Evolutionary conservation across 1,139 yeast genomes (phyloP), one percentile per base, ranked within the genome.

Genomic region (Yamadazyma diospyri): DNA sequence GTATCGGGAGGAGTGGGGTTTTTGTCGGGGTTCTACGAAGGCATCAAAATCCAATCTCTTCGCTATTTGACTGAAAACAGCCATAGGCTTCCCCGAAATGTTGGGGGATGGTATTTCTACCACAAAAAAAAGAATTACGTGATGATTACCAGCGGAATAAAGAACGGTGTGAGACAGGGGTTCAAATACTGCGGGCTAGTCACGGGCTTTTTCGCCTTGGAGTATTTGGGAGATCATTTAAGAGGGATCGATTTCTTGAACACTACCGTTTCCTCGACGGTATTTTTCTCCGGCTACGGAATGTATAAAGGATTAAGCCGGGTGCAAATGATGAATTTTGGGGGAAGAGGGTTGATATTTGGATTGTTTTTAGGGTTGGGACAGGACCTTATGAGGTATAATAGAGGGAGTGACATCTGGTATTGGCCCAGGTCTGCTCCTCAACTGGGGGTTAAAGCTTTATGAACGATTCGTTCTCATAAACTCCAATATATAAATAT

Each of bases 31-130:
- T 72, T 81, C 48, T 70, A 73, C 35, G 64, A 68, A 18, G 89
- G 94, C 2, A 76, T 76, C 44, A 69, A 70, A 38, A 46, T 54
- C 4, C 63, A 84, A 1, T 74, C 85, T 1, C 57, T 80, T 25
- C 68, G 78, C 29, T 87, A 76, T 47, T 64, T 86, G 34, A 87
- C 89, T 1, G 88, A 84, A 44, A 86, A 86, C 49, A 84, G 94
- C 9, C 95, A 86, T 50, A 58, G 95, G 29, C 61, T 87, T 40
- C 95, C 95, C 4, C 67, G 61, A 15, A 79, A 83, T 1, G 83
- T 79, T 35, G 92, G 88, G 21, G 94, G 92, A 0, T 86, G 95
- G 95, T 87, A 83, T 53, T 83, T 82, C 52, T 86, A 87, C 57
- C 94, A 86, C 57, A 86, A 84, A 57, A 72, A 87, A 44, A 86